Evolutionary conservation across 1,139 yeast species (phyloP).

Genomic region (Hemisphaericaspora xylofermentans): DNA sequence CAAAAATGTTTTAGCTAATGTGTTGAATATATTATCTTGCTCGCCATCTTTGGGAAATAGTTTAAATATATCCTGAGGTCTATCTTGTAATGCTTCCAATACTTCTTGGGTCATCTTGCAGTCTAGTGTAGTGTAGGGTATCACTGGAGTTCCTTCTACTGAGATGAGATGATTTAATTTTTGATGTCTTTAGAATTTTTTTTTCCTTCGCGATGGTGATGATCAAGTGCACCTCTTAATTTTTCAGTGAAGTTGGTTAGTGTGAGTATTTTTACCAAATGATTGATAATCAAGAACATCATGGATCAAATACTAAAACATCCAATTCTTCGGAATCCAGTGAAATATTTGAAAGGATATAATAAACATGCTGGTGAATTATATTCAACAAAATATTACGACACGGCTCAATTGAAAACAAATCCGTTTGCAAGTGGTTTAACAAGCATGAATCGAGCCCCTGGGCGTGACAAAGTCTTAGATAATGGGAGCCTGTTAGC

Average conservation of each 20-base stretch:
- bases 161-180: not conserved
- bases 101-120: constrained; percentile 15
- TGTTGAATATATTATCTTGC: constrained; percentile 25
- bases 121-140: not conserved
- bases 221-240: too few relatives aligned
- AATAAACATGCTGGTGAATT: constrained; percentile 20
- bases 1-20: constrained; percentile 51
- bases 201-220: constrained; percentile 6
- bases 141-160: not conserved
- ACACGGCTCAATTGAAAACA: constrained; percentile 12
- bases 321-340: constrained; percentile 27
- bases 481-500: constrained; percentile 27
- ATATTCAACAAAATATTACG: constrained; percentile 16
- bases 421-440: constrained; percentile 29
- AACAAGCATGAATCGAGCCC: constrained; percentile 22
- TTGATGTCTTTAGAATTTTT: not conserved
- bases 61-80: constrained; percentile 30
- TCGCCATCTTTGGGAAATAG: constrained; percentile 16
- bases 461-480: constrained; percentile 13
- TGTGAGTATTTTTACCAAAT: too few relatives aligned
- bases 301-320: constrained; percentile 20
- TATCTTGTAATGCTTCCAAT: constrained; percentile 17
- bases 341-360: constrained; percentile 20
- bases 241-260: too few relatives aligned
- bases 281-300: too few relatives aligned